Conservation (phyloP, 371 early-diverging fungal genomes). For the Syncephalastrum sp. region DNA sequence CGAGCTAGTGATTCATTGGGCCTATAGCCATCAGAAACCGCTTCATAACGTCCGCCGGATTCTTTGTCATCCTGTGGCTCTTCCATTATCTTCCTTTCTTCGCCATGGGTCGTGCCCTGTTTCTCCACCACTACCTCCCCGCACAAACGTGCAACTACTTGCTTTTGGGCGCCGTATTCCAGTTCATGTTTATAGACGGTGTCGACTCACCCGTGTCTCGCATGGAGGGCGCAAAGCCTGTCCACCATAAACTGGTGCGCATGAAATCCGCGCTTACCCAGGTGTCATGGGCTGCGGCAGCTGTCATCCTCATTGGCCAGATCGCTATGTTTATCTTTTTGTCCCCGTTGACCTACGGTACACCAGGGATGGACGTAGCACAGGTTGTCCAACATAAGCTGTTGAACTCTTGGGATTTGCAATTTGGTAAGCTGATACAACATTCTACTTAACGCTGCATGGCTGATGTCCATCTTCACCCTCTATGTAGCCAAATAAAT, state of each 20-base stretch:
- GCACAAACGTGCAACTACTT: slow-evolving; percentile 82
- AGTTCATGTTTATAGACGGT: slow-evolving; percentile 63
- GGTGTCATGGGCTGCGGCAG: slow-evolving; percentile 23
- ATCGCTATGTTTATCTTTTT: slow-evolving; percentile 56
- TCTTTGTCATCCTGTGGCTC: slow-evolving; percentile 83
- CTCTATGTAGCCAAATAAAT: too few species aligned
- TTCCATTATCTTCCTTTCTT: slow-evolving; percentile 97
- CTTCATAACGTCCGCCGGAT: slow-evolving; percentile 68
- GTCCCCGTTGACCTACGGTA: slow-evolving; percentile 70
- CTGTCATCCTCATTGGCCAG: slow-evolving; percentile 47
- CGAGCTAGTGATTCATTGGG: neutral
- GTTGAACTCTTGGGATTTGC: slow-evolving; percentile 80
- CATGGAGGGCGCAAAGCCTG: slow-evolving; percentile 22
- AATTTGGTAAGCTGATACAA: slow-evolving; percentile 48
- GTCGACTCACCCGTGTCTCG: slow-evolving; percentile 59
- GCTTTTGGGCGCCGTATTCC: slow-evolving; percentile 64
- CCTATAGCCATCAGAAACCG: slow-evolving; percentile 56
- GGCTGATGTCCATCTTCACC: too few species aligned
- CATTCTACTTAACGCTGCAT: too few species aligned
- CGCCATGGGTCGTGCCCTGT: slow-evolving; percentile 92
- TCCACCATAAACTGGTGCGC: too few species aligned
- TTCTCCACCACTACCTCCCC: slow-evolving; percentile 98
- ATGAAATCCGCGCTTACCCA: slow-evolving; percentile 22
- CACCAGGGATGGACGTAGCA: slow-evolving; percentile 50
- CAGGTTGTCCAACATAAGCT: slow-evolving; percentile 70